A percentile compares a stretch with the other conserved stretches of the same genome.
phyloP scores from a whole-genome alignment of 768 basidiomycete species.

The Rubroboletus satanas region DNA sequence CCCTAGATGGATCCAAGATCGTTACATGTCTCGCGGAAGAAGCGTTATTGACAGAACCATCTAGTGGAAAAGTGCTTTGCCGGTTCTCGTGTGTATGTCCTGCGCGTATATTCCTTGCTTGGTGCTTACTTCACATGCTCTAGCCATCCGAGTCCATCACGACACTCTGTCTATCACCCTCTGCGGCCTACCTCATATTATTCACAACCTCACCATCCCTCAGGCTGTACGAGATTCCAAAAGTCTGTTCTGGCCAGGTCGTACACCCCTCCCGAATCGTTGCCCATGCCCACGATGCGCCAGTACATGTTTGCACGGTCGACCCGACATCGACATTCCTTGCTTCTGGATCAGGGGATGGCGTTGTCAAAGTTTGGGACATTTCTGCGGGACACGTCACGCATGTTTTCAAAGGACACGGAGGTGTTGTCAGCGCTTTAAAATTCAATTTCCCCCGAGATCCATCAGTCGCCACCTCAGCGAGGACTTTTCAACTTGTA shows the following conservation, averaged over 20 bases:
- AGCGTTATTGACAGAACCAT: constrained; percentile 77
- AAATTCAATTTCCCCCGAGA: constrained; percentile 77
- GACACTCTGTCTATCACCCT: constrained; percentile 77
- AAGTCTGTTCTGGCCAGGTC: constrained; percentile 40
- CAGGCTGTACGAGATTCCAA: constrained; percentile 78
- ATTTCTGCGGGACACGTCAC: constrained; percentile 83
- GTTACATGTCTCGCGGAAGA: constrained; percentile 88
- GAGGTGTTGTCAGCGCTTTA: constrained; percentile 93
- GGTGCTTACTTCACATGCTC: not conserved
- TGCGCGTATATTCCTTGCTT: not conserved
- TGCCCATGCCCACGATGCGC: constrained; percentile 86
- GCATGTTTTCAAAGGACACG: constrained; percentile 94
- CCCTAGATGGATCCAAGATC: constrained; percentile 72
- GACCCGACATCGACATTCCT: constrained; percentile 88
- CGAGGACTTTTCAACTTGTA: constrained; percentile 69
- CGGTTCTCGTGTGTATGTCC: constrained; percentile 76
- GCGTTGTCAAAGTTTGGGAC: constrained; percentile 96
- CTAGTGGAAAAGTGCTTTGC: constrained; percentile 69
- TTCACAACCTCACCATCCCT: constrained; percentile 81
- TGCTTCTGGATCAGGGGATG: constrained; percentile 95
- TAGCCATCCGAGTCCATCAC: constrained; percentile 86
- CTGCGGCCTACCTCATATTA: constrained; percentile 67
- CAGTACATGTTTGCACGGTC: constrained; percentile 81
- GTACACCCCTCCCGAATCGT: constrained; percentile 72
- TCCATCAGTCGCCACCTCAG: constrained; percentile 43